A percentile compares a stretch with the other conserved stretches of the same genome.
Evolutionary conservation across 2,329 filamentous ascomycete genomes (phyloP).

Genomic region (Botryosphaeria dothidea): DNA sequence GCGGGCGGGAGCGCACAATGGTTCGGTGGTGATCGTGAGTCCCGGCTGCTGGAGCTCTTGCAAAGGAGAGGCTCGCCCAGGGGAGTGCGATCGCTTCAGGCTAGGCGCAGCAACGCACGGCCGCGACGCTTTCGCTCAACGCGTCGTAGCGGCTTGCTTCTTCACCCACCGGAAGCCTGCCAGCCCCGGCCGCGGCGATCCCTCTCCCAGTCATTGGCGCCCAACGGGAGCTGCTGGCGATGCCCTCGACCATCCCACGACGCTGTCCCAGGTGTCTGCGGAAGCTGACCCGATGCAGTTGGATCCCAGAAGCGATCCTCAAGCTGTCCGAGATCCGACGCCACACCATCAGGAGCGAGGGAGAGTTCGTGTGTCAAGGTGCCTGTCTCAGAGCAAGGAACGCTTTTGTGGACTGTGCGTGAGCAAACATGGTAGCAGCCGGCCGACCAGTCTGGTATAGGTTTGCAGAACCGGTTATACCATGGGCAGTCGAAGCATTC

Average conservation of each 20-base stretch:
- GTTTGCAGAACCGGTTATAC: too few relatives aligned
- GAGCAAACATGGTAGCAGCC: not conserved
- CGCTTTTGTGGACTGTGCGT: not conserved
- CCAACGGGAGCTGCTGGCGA: slow-evolving; percentile 10
- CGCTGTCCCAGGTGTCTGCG: not conserved
- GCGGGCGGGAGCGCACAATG: slow-evolving; percentile 9
- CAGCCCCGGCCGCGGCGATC: not conserved
- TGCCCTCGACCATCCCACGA: not conserved
- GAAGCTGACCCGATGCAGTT: slow-evolving; percentile 6
- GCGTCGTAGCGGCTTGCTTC: slow-evolving; percentile 2
- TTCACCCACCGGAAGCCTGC: not conserved
- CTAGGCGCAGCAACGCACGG: too few relatives aligned
- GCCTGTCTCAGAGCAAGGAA: slow-evolving; percentile 9
- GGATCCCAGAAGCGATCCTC: slow-evolving; percentile 8
- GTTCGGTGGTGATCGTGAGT: slow-evolving; percentile 12
- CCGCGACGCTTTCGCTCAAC: too few relatives aligned
- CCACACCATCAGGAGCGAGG: slow-evolving; percentile 22
- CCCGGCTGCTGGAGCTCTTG: slow-evolving; percentile 6
- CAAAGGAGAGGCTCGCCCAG: slow-evolving; percentile 3
- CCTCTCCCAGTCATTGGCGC: slow-evolving; percentile 1
- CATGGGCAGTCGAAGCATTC: not conserved
- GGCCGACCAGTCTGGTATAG: not conserved
- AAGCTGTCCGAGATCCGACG: slow-evolving; percentile 11
- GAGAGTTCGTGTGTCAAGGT: slow-evolving; percentile 10
- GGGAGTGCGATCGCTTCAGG: not conserved